These are phyloP conservation scores for Acacia acuminata DNA, from an alignment of 306 rosid genomes.

Conservation along the genomic window DNA sequence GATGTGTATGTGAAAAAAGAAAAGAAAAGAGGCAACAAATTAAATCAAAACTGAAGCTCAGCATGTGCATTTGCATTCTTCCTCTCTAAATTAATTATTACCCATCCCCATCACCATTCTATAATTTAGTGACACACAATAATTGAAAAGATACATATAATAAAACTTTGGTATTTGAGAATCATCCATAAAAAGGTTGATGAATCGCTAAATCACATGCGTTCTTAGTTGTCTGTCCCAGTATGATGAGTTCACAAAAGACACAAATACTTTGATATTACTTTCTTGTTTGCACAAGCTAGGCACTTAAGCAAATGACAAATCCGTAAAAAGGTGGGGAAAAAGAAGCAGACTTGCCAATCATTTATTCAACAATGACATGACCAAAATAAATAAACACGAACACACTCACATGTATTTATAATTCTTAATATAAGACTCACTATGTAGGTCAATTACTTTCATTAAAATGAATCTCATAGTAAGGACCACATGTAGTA, in stretches of 20 bases:
- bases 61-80: constrained; percentile 30
- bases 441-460: no score
- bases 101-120: neutral
- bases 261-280: no score
- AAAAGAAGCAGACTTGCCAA: neutral
- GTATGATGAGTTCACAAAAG: neutral
- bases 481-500: no score
- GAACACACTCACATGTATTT: neutral
- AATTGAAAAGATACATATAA: neutral
- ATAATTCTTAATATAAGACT: no score
- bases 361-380: neutral
- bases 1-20: no score
- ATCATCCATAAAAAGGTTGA: neutral
- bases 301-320: neutral
- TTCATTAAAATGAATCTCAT: no score
- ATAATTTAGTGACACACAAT: neutral
- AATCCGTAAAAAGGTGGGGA: neutral
- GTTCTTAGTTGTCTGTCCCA: no score
- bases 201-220: neutral
- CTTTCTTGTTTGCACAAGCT: constrained; percentile 8
- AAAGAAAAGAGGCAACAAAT: constrained; percentile 5
- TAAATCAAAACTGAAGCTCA: neutral
- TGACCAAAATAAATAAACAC: neutral
- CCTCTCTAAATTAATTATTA: neutral
- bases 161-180: no score